Conservation (phyloP, 805 yeast genomes). For the Yamadazyma nakazawae region DNA sequence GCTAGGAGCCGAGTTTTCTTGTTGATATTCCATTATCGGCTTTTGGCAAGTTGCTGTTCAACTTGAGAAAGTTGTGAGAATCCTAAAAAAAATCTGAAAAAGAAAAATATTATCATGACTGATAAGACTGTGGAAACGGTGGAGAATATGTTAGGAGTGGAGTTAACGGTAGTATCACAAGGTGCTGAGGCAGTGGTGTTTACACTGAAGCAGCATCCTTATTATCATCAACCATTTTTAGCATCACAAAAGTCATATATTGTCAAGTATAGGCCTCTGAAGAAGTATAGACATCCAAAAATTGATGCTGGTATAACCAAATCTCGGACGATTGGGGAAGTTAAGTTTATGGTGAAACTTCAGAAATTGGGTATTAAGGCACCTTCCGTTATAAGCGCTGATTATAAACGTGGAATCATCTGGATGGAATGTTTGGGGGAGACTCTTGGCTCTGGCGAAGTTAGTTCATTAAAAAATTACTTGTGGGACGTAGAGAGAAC, state of each 20-base stretch:
- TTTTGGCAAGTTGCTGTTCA: not conserved
- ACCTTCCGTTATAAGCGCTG: constrained; percentile 75
- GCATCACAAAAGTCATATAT: constrained; percentile 44
- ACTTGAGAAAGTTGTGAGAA: not conserved
- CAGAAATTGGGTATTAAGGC: constrained; percentile 56
- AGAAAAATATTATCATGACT: constrained; percentile 45
- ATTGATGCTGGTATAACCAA: constrained; percentile 76
- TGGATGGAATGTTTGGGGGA: constrained; percentile 85
- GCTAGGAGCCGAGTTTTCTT: constrained; percentile 2
- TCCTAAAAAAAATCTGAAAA: too few species aligned
- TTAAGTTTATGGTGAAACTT: constrained; percentile 64
- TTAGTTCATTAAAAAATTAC: constrained; percentile 69
- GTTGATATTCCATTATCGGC: not conserved
- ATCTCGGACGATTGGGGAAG: constrained; percentile 81
- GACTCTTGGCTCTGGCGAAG: constrained; percentile 44
- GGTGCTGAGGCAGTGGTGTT: constrained; percentile 92
- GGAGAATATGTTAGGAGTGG: constrained; percentile 43
- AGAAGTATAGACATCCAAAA: constrained; percentile 83
- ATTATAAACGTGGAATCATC: constrained; percentile 71
- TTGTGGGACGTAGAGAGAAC: constrained; percentile 57
- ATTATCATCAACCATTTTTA: constrained; percentile 31
- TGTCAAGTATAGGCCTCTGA: constrained; percentile 82
- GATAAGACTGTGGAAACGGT: constrained; percentile 46
- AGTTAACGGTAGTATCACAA: constrained; percentile 62
- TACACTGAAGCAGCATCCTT: constrained; percentile 63